These are phyloP conservation scores for Biscogniauxia sp. DNA, from an alignment of 2,329 filamentous ascomycete genomes.

Conservation along the genomic window DNA sequence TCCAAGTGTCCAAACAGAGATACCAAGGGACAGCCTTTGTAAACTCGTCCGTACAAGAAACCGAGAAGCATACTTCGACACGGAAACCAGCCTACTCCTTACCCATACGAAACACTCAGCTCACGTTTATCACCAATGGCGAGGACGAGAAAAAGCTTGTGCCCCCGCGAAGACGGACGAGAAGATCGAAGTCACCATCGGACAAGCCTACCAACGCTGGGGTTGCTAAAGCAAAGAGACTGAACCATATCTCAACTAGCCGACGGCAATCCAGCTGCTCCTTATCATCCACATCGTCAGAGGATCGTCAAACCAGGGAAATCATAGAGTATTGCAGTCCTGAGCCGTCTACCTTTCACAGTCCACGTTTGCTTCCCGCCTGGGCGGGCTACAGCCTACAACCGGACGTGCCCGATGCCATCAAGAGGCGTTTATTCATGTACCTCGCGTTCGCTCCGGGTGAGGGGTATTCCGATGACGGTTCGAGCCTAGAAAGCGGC, in stretches of 20 bases:
- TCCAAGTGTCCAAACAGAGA: constrained; percentile 40
- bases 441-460: constrained; percentile 8
- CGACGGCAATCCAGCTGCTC: constrained; percentile 3
- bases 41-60: constrained; percentile 26
- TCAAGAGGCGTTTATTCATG: constrained; percentile 11
- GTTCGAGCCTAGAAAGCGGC: background rate
- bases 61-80: background rate
- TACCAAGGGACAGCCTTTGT: constrained; percentile 40
- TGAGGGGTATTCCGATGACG: background rate
- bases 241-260: background rate
- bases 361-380: constrained; percentile 6
- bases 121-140: constrained; percentile 14
- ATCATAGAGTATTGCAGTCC: background rate
- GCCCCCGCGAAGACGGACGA: background rate
- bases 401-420: background rate
- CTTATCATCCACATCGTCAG: constrained; percentile 6
- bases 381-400: constrained; percentile 14
- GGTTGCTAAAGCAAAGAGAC: constrained; percentile 1
- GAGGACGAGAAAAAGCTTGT: constrained; percentile 2
- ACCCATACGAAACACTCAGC: constrained; percentile 2
- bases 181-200: constrained; percentile 1
- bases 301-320: background rate
- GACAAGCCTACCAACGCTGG: background rate
- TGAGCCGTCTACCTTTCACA: background rate
- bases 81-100: background rate